These are phyloP conservation scores for Periconia macrospinosa DNA, from an alignment of 2,329 filamentous ascomycete genomes.

Conservation along the genomic window DNA sequence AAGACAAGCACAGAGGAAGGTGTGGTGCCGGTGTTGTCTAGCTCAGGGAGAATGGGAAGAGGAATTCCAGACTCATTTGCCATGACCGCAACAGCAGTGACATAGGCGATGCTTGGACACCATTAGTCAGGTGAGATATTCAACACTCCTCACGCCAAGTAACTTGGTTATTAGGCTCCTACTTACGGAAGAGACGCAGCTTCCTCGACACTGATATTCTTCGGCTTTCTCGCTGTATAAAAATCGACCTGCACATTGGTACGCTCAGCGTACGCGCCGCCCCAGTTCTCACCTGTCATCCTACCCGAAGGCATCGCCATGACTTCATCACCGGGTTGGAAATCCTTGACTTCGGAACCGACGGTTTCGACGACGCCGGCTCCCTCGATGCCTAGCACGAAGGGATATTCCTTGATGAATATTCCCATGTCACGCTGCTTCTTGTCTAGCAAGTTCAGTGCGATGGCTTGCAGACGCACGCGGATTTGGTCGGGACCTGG, in stretches of 20 bases:
- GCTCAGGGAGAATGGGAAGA: background rate
- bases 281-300: background rate
- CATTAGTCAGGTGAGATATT: background rate
- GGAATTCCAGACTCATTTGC: background rate
- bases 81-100: background rate
- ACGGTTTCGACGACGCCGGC: background rate
- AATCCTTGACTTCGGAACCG: background rate
- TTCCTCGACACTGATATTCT: background rate
- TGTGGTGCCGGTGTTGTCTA: background rate
- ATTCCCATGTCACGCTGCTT: background rate
- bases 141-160: background rate
- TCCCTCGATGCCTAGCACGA: background rate
- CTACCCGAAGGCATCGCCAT: background rate
- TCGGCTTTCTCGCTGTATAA: background rate
- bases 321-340: background rate
- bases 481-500: background rate
- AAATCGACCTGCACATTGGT: background rate
- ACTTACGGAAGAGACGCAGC: background rate
- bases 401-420: background rate
- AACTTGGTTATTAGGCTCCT: background rate
- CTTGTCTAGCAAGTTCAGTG: background rate
- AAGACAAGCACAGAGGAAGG: background rate
- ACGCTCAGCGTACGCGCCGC: background rate
- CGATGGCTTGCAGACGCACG: background rate
- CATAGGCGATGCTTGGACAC: background rate